phyloP scores from a whole-genome alignment of 2,329 filamentous ascomycete genomes.

The Pezicula radicicola region DNA sequence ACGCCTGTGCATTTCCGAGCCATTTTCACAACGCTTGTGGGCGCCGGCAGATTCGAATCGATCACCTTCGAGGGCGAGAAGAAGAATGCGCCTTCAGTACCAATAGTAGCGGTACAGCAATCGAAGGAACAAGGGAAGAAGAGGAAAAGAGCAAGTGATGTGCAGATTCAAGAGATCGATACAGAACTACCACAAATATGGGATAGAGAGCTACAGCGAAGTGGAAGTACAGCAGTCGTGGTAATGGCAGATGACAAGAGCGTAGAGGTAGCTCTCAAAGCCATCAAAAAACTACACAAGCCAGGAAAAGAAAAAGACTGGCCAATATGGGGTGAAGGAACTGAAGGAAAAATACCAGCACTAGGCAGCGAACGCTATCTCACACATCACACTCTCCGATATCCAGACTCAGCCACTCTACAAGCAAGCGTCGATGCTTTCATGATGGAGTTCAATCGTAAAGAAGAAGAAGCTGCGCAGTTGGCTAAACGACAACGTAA shows the following conservation, averaged over 20 bases:
- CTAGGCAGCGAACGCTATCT: constrained; percentile 50
- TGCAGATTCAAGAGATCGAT: constrained; percentile 29
- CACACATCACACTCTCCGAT: constrained; percentile 67
- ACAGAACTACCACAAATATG: constrained; percentile 70
- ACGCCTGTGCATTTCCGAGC: constrained; percentile 74
- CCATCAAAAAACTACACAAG: constrained; percentile 59
- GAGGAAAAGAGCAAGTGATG: constrained; percentile 34
- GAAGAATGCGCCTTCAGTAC: constrained; percentile 28
- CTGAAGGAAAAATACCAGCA: constrained; percentile 58
- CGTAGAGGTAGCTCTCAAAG: constrained; percentile 73
- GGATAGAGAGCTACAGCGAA: constrained; percentile 66
- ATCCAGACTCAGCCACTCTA: constrained; percentile 64
- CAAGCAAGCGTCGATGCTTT: constrained; percentile 78
- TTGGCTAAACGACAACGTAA: constrained; percentile 64
- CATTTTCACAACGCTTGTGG: constrained; percentile 72
- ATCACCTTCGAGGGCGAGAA: constrained; percentile 70
- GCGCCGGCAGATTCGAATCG: constrained; percentile 73
- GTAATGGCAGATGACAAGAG: constrained; percentile 81
- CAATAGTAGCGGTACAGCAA: constrained; percentile 49
- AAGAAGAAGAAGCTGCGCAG: constrained; percentile 60
- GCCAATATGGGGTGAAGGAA: constrained; percentile 66
- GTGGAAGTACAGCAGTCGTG: constrained; percentile 77
- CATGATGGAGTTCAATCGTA: constrained; percentile 77
- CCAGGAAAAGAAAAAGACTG: constrained; percentile 46
- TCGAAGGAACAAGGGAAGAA: constrained; percentile 39